Percentiles rank a stretch among this genome's conserved stretches.
Conservation (phyloP, 2,329 filamentous ascomycete species). For the Fusarium sterilihyphosum region DNA sequence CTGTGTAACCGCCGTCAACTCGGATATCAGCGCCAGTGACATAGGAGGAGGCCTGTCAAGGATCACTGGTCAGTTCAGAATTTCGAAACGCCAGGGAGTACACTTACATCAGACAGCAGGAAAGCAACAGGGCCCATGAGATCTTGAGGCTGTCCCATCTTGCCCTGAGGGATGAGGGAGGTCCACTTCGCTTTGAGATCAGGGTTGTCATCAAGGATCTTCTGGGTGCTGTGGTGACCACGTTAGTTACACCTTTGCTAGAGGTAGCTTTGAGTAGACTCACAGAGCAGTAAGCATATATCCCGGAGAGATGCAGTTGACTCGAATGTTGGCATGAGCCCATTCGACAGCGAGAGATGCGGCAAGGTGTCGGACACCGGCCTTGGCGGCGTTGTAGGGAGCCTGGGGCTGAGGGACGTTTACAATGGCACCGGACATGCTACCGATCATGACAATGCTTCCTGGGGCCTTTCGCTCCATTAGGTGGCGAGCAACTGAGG, state of each 20-base stretch:
- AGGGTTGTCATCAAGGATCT: constrained; percentile 93
- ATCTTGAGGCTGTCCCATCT: constrained; percentile 92
- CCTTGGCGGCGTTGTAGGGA: constrained; percentile 93
- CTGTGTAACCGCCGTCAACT: constrained; percentile 90
- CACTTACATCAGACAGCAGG: constrained; percentile 72
- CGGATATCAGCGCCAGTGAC: constrained; percentile 79
- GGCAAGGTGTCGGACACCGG: constrained; percentile 88
- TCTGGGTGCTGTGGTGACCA: constrained; percentile 73
- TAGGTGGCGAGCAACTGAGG: constrained; percentile 84
- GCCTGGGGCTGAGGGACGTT: constrained; percentile 95
- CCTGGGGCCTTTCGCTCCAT: constrained; percentile 83
- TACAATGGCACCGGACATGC: constrained; percentile 93
- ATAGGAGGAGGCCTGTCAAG: constrained; percentile 68
- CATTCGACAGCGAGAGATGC: constrained; percentile 92
- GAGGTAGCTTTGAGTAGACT: constrained; percentile 50
- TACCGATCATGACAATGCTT: constrained; percentile 93
- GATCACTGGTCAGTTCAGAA: background rate
- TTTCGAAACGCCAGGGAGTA: too few species aligned
- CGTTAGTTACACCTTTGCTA: background rate
- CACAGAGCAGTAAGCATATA: constrained; percentile 97
- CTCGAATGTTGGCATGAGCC: constrained; percentile 86
- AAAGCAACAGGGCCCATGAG: constrained; percentile 94
- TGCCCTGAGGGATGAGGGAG: constrained; percentile 88
- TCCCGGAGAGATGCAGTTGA: constrained; percentile 94
- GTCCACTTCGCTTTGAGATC: constrained; percentile 92